Percentiles rank a stretch among this genome's conserved stretches.
phyloP scores from a whole-genome alignment of 305 asterid genomes.

The Solanum hybrid region DNA sequence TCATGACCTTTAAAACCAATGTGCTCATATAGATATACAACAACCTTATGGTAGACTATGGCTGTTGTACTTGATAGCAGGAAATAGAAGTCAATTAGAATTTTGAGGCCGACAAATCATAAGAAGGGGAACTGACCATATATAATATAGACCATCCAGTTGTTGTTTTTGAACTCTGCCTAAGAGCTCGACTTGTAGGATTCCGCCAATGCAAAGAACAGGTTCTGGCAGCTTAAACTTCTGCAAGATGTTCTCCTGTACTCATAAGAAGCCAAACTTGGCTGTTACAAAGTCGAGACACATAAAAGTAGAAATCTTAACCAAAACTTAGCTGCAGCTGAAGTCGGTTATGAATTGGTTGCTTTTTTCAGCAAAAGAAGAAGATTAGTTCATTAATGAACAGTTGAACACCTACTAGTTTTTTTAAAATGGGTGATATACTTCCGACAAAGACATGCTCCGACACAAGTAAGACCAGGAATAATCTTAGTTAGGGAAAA shows the following conservation, averaged over 20 bases:
- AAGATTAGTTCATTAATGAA: background rate
- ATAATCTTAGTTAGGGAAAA: background rate
- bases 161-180: conserved; percentile 85
- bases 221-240: conserved; percentile 71
- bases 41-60: background rate
- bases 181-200: conserved; percentile 60
- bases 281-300: background rate
- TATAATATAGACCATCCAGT: conserved; percentile 56
- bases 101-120: background rate
- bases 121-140: conserved; percentile 41
- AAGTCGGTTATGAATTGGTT: background rate
- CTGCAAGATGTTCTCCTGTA: conserved; percentile 66
- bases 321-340: background rate
- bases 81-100: background rate
- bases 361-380: background rate
- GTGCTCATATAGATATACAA: background rate
- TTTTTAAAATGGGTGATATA: background rate
- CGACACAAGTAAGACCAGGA: background rate
- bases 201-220: conserved; percentile 63
- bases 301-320: background rate
- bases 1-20: background rate
- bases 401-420: background rate
- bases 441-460: background rate
- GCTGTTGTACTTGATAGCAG: background rate
- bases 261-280: conserved; percentile 6